Conservation (phyloP, 148 eudicot species). For the Silene uniflora region DNA sequence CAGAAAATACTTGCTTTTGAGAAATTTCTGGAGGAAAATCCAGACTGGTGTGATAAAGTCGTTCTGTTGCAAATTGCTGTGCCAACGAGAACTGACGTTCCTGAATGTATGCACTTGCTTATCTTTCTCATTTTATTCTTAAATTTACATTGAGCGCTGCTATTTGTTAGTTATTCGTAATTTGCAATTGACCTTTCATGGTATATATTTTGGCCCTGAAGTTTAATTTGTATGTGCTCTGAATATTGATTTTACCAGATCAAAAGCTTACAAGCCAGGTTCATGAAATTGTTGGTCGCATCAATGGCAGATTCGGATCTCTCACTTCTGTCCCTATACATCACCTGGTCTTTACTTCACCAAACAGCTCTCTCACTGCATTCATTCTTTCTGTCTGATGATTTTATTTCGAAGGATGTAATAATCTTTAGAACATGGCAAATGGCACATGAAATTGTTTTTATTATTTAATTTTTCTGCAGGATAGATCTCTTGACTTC, state of each 20-base stretch:
- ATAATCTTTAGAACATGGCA: too few species aligned
- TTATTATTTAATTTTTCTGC: conserved; percentile 23
- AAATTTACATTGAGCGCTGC: too few species aligned
- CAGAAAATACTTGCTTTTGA: conserved; percentile 93
- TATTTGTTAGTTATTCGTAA: too few species aligned
- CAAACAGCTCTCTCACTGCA: background rate
- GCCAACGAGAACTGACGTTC: conserved; percentile 87
- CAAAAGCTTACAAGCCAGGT: conserved; percentile 84
- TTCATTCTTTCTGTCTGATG: background rate
- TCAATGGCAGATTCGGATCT: conserved; percentile 81
- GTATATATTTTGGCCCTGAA: background rate
- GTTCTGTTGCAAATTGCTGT: conserved; percentile 90
- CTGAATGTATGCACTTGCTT: conserved; percentile 59
- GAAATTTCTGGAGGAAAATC: conserved; percentile 87
- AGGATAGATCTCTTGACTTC: conserved; percentile 78
- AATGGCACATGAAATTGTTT: too few species aligned
- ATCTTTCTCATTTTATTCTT: background rate
- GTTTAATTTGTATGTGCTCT: background rate
- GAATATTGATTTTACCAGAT: conserved; percentile 31
- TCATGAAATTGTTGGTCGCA: conserved; percentile 91
- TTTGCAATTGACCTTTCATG: too few species aligned
- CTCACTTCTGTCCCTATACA: conserved; percentile 76
- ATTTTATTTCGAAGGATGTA: background rate
- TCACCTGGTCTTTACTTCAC: conserved; percentile 54
- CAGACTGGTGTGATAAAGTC: conserved; percentile 70